phyloP scores from a whole-genome alignment of 1,284 basidiomycete species.

The Irpex sp. region DNA sequence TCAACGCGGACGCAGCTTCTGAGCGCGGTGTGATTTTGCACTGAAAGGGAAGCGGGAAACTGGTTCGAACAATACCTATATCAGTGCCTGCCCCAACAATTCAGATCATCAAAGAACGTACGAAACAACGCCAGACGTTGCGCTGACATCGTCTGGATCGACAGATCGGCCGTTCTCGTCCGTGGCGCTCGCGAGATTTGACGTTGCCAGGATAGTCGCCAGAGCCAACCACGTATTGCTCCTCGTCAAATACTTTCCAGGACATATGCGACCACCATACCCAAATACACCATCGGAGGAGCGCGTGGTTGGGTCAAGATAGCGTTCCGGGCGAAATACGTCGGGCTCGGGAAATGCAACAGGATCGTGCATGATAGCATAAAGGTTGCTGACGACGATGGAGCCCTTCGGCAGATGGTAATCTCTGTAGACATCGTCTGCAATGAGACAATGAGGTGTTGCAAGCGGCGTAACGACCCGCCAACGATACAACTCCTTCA shows the following conservation, averaged over 20 bases:
- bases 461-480: slow-evolving; percentile 2
- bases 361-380: slow-evolving; percentile 21
- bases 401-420: slow-evolving; percentile 22
- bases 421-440: slow-evolving; percentile 22
- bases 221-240: slow-evolving; percentile 15
- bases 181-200: slow-evolving; percentile 12
- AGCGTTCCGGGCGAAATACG: slow-evolving; percentile 23
- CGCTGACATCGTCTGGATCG: slow-evolving; percentile 2
- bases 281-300: slow-evolving; percentile 12
- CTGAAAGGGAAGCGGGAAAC: slow-evolving; percentile 20
- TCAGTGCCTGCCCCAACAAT: not conserved
- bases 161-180: slow-evolving; percentile 13
- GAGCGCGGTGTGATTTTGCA: slow-evolving; percentile 18
- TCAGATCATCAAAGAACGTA: not conserved
- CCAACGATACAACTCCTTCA: slow-evolving; percentile 27
- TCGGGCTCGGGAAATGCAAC: slow-evolving; percentile 17
- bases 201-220: slow-evolving; percentile 14
- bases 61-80: slow-evolving; percentile 1
- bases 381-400: slow-evolving; percentile 19
- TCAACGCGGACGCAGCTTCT: slow-evolving; percentile 15
- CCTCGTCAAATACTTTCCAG: slow-evolving; percentile 13
- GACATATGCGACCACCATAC: slow-evolving; percentile 13
- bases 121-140: not conserved
- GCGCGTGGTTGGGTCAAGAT: slow-evolving; percentile 9
- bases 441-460: slow-evolving; percentile 17